Base-by-base conservation (phyloP, 371 early-diverging fungal species). In the Rhizopus delemar region DNA sequence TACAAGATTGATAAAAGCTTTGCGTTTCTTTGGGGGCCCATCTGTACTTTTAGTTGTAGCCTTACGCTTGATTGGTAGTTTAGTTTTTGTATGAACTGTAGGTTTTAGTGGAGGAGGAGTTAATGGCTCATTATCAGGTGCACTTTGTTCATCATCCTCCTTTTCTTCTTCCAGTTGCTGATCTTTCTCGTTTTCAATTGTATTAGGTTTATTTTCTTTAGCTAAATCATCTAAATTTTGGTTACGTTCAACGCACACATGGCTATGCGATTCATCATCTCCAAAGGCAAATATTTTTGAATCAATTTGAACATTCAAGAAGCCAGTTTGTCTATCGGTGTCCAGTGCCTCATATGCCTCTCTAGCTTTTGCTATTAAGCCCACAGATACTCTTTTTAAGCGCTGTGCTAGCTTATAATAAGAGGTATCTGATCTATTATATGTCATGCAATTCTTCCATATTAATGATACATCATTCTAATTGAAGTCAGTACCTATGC, bases 381-480 rank as follows among this genome's bases (percentile, higher is more conserved):
- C 69, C 22, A 68, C 59, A 1, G 77, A 62, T 9, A 66, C 56
- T 46, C 72, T 76, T 35, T 77, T 60, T 28, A 86, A 57, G 31
- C 75, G 65, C 32, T 73, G 71, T 0, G 94, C 95, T 1, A 86
- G 64, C 41, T 83, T 82, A 62, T 81, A 87, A 65, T 91, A 95
- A 4, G 78, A 61, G 0, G 93, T 93, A 13, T 88, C 86, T 0
- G 80, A 69, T 46, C 77, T 77, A 71, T 95, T 95, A 71, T 93
- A 95, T 0, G 78, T 65, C 79, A 86, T 77, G 45, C 90, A 85
- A 71, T 95, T 95, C 15, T 66, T 61, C 74, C 89, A 91, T 16
- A 92, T 90, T 52, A 89, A 68, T 5, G 80, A 66, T 31, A 90
- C 56, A 62, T 93, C 93, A 29, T 62, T 65, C 88, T 90, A 69